Percentiles rank a stretch among this genome's conserved stretches.
These are phyloP conservation scores for Venustampulla echinocandica DNA, from an alignment of 495 filamentous ascomycete genomes.

Conservation along the genomic window DNA sequence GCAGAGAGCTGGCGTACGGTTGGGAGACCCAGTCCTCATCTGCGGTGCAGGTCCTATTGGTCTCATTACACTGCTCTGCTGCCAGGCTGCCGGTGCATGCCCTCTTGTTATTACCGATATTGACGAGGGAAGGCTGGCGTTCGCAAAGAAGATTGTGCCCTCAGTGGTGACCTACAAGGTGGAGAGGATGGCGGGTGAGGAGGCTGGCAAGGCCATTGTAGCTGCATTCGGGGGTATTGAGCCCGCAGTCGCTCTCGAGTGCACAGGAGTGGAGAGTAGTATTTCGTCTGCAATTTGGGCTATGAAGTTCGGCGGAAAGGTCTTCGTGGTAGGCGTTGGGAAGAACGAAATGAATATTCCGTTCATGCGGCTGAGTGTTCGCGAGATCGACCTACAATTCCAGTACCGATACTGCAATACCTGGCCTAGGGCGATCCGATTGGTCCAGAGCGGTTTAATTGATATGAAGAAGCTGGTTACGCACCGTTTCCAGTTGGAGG, in stretches of 20 bases:
- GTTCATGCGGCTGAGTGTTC: slow-evolving; percentile 82
- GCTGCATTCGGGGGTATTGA: slow-evolving; percentile 54
- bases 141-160: slow-evolving; percentile 72
- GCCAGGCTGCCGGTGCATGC: slow-evolving; percentile 71
- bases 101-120: slow-evolving; percentile 91
- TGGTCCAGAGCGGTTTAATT: slow-evolving; percentile 74
- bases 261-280: slow-evolving; percentile 86
- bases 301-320: slow-evolving; percentile 86
- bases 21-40: slow-evolving; percentile 77
- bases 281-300: slow-evolving; percentile 79
- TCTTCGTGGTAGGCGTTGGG: slow-evolving; percentile 87
- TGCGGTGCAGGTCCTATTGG: slow-evolving; percentile 91
- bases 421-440: slow-evolving; percentile 85
- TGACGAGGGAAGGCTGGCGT: slow-evolving; percentile 70
- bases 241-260: slow-evolving; percentile 73
- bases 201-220: slow-evolving; percentile 58
- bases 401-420: slow-evolving; percentile 95
- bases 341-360: slow-evolving; percentile 91
- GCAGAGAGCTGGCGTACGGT: slow-evolving; percentile 63
- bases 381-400: slow-evolving; percentile 89
- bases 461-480: slow-evolving; percentile 75
- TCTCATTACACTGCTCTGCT: slow-evolving; percentile 73
- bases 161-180: slow-evolving; percentile 71
- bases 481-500: slow-evolving; percentile 76
- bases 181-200: slow-evolving; percentile 55